Conservation (phyloP, 768 basidiomycete species). For the Dendrothele bispora region DNA sequence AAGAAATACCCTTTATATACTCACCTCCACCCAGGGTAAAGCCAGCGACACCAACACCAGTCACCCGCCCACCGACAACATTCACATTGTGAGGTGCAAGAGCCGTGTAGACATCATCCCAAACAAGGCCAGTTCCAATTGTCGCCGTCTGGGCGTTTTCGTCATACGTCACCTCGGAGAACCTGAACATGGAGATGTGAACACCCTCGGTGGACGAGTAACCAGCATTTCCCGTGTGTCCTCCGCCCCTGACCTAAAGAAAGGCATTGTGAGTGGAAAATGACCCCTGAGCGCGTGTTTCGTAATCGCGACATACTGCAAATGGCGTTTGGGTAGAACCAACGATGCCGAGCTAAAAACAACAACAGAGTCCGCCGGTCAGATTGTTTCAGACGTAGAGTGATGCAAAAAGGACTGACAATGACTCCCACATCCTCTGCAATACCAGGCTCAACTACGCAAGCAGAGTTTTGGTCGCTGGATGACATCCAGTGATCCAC, state of each 20-base stretch:
- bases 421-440: constrained; percentile 49
- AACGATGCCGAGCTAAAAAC: not conserved
- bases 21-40: constrained; percentile 43
- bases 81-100: constrained; percentile 36
- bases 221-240: constrained; percentile 52
- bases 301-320: constrained; percentile 9
- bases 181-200: constrained; percentile 54
- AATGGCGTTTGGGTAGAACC: constrained; percentile 12
- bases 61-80: constrained; percentile 43
- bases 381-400: not conserved
- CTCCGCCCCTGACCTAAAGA: constrained; percentile 60
- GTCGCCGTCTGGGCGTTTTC: constrained; percentile 35
- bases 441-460: constrained; percentile 60
- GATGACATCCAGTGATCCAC: constrained; percentile 53
- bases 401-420: constrained; percentile 34
- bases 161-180: constrained; percentile 46
- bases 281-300: not conserved
- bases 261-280: too few species aligned
- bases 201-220: constrained; percentile 64
- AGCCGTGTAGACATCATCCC: constrained; percentile 61
- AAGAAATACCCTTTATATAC: constrained; percentile 4
- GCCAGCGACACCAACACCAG: constrained; percentile 43
- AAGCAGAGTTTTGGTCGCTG: constrained; percentile 44
- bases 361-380: not conserved
- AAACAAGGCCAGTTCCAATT: constrained; percentile 50